These are phyloP conservation scores for Musa itinerans DNA, from an alignment of 176 grass and related monocot genomes.

Conservation along the genomic window DNA sequence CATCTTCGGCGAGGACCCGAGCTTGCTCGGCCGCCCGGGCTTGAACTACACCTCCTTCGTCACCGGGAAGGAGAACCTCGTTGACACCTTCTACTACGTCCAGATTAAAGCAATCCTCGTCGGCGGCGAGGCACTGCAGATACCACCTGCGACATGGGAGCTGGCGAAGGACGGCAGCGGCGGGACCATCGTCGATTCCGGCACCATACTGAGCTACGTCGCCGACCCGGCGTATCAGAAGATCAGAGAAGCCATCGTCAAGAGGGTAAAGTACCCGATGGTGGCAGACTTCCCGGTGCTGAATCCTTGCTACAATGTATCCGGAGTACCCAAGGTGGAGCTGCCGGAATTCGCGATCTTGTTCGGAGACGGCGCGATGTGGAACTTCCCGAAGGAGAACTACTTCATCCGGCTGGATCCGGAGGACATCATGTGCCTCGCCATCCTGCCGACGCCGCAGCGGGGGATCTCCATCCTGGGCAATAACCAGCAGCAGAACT, in stretches of 20 bases:
- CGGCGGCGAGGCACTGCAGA: constrained; percentile 39
- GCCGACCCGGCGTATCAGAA: constrained; percentile 55
- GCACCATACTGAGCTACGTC: constrained; percentile 95
- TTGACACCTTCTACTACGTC: constrained; percentile 94
- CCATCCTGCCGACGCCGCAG: constrained; percentile 52
- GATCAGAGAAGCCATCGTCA: constrained; percentile 55
- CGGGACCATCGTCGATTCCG: constrained; percentile 90
- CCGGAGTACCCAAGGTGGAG: constrained; percentile 43
- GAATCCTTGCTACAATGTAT: constrained; percentile 82
- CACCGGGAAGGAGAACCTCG: not conserved
- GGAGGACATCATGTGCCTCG: constrained; percentile 65
- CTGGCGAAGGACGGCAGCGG: constrained; percentile 44
- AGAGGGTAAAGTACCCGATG: constrained; percentile 43
- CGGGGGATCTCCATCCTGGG: constrained; percentile 62
- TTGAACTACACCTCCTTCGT: constrained; percentile 84
- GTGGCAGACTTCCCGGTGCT: constrained; percentile 56
- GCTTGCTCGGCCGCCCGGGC: constrained; percentile 28
- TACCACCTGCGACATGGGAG: constrained; percentile 30
- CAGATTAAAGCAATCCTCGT: constrained; percentile 44
- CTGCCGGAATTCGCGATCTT: constrained; percentile 56
- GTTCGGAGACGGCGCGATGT: constrained; percentile 67
- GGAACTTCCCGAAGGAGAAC: constrained; percentile 81
- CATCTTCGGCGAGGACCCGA: constrained; percentile 62
- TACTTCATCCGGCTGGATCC: constrained; percentile 79
- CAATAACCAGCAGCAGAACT: constrained; percentile 97